These are phyloP conservation scores for Trametes punicea DNA, from an alignment of 768 basidiomycete genomes.

Conservation along the genomic window DNA sequence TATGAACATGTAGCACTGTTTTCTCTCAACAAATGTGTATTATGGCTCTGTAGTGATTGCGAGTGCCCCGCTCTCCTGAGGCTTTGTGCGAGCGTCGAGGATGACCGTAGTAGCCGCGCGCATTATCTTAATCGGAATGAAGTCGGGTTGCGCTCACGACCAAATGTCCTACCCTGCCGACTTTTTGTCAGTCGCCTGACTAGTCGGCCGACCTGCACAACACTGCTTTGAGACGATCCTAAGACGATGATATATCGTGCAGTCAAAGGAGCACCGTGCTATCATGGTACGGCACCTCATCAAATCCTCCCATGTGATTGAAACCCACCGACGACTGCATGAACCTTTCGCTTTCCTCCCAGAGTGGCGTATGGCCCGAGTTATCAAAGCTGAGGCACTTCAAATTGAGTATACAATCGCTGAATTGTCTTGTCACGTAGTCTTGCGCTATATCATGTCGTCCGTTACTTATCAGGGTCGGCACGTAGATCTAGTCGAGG, in stretches of 20 bases:
- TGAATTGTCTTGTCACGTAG: slow-evolving; percentile 24
- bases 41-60: background rate
- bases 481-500: slow-evolving; percentile 25
- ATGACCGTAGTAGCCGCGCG: background rate
- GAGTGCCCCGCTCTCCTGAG: background rate
- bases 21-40: no score
- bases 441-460: slow-evolving; percentile 30
- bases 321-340: slow-evolving; percentile 26
- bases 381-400: slow-evolving; percentile 31
- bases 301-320: no score
- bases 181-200: background rate
- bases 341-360: slow-evolving; percentile 30
- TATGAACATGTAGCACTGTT: background rate
- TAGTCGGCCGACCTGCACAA: background rate
- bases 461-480: slow-evolving; percentile 31
- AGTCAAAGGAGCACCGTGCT: no score
- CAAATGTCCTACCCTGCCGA: background rate
- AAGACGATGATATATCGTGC: no score
- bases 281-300: no score
- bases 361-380: slow-evolving; percentile 30
- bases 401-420: slow-evolving; percentile 24
- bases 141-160: background rate
- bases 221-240: no score
- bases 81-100: background rate
- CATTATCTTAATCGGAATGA: background rate